Conservation (phyloP, 202 grass and related monocot species). For the Zizania palustris region DNA sequence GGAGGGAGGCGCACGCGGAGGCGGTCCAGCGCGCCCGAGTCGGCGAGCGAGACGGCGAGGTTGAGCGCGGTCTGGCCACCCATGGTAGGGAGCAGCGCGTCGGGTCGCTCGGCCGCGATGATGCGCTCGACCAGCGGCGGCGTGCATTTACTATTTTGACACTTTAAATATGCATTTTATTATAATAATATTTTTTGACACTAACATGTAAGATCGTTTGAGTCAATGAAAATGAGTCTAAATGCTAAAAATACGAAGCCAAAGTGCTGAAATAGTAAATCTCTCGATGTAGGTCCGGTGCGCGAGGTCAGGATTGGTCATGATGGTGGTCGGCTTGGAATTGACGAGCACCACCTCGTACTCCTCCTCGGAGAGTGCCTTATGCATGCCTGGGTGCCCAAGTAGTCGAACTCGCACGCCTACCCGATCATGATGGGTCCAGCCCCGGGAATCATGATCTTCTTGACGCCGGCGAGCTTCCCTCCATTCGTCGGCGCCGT, state of each 20-base stretch:
- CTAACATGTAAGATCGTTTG: no score
- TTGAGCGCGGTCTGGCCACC: conserved; percentile 97
- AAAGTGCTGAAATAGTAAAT: no score
- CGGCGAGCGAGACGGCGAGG: conserved; percentile 84
- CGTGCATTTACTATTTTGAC: no score
- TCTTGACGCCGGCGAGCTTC: conserved; percentile 73
- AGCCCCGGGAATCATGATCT: conserved; percentile 90
- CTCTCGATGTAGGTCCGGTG: conserved; percentile 93
- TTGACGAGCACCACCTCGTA: conserved; percentile 95
- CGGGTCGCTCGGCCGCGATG: conserved; percentile 74
- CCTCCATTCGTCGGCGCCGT: conserved; percentile 37
- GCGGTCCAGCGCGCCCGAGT: conserved; percentile 76
- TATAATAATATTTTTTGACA: no score
- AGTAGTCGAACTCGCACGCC: conserved; percentile 99
- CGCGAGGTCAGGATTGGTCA: conserved; percentile 90
- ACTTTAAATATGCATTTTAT: no score
- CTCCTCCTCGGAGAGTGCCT: conserved; percentile 80
- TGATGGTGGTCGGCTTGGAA: conserved; percentile 97
- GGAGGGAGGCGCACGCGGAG: conserved; percentile 66
- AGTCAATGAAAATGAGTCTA: no score
- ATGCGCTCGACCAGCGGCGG: conserved; percentile 77
- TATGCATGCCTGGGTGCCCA: conserved; percentile 97
- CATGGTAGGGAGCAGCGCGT: conserved; percentile 93
- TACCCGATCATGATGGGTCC: conserved; percentile 94
- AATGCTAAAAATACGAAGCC: no score